Evolutionary conservation across 192 early-diverging fungal species (phyloP).

Genomic region (Dimargaris xerosporica): DNA sequence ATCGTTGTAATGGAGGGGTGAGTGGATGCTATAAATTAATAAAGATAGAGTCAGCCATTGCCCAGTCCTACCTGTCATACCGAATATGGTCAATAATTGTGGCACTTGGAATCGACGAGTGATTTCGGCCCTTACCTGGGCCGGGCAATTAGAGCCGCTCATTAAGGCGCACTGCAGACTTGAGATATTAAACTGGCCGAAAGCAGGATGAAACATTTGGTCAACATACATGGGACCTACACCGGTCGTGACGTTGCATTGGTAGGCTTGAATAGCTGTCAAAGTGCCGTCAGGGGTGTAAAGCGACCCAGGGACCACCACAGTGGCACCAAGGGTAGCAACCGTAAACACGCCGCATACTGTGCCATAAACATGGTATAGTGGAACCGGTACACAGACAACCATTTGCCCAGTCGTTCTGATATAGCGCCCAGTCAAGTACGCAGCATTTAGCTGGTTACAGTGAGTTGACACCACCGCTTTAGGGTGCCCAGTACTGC

Average conservation of each 20-base stretch:
- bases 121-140: conserved; percentile 30
- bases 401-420: conserved; percentile 21
- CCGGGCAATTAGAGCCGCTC: conserved; percentile 25
- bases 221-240: conserved; percentile 29
- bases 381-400: conserved; percentile 29
- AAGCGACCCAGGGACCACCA: conserved; percentile 24
- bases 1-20: no score
- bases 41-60: background rate
- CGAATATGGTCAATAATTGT: conserved; percentile 38
- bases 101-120: conserved; percentile 22
- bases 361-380: conserved; percentile 35
- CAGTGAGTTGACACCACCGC: conserved; percentile 25
- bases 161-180: conserved; percentile 27
- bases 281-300: conserved; percentile 25
- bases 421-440: conserved; percentile 21
- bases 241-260: conserved; percentile 23
- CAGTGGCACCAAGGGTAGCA: conserved; percentile 23
- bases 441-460: conserved; percentile 31
- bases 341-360: conserved; percentile 27
- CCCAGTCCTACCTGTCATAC: conserved; percentile 36
- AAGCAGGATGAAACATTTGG: conserved; percentile 26
- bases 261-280: conserved; percentile 21
- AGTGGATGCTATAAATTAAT: no score
- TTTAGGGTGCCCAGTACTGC: conserved; percentile 32
- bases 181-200: conserved; percentile 20